Evolutionary conservation across 768 basidiomycete genomes (phyloP).

Genomic region (Candolleomyces eurysporus): DNA sequence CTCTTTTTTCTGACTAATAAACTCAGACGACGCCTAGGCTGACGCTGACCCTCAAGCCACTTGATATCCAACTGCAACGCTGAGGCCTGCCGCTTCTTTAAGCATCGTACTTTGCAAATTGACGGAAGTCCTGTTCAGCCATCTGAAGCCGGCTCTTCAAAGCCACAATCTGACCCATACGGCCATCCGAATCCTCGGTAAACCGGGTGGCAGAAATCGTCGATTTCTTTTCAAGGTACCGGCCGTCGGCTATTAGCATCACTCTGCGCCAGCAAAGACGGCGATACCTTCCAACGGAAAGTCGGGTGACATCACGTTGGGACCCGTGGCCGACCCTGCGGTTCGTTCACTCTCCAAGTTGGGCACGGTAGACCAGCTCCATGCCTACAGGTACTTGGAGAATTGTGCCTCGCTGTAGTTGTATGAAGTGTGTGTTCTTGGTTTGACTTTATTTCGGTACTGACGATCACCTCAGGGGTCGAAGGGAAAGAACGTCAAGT

Average conservation of each 20-base stretch:
- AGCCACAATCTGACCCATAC: slow-evolving; percentile 90
- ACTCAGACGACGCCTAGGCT: background rate
- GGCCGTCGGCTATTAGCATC: slow-evolving; percentile 64
- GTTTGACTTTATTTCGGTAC: background rate
- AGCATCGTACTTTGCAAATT: slow-evolving; percentile 89
- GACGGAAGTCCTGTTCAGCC: slow-evolving; percentile 91
- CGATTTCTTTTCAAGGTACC: slow-evolving; percentile 82
- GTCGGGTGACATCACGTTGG: slow-evolving; percentile 61
- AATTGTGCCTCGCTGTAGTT: slow-evolving; percentile 68
- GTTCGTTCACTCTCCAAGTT: slow-evolving; percentile 56
- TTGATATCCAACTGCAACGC: background rate
- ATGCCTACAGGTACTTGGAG: slow-evolving; percentile 72
- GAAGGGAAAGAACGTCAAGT: slow-evolving; percentile 68
- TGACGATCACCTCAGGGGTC: slow-evolving; percentile 50
- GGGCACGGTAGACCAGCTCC: slow-evolving; percentile 45
- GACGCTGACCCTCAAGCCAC: slow-evolving; percentile 36
- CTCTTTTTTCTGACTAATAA: background rate
- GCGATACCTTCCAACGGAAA: slow-evolving; percentile 73
- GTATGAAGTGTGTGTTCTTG: slow-evolving; percentile 56
- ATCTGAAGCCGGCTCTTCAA: slow-evolving; percentile 85
- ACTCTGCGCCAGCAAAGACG: slow-evolving; percentile 69
- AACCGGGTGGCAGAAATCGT: slow-evolving; percentile 92
- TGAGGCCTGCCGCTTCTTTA: slow-evolving; percentile 30
- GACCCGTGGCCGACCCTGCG: slow-evolving; percentile 65
- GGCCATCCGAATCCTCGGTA: slow-evolving; percentile 93